Percentiles rank a stretch among this genome's conserved stretches.
phyloP scores from a whole-genome alignment of 2,329 filamentous ascomycete species.

The Cadophora sp. region DNA sequence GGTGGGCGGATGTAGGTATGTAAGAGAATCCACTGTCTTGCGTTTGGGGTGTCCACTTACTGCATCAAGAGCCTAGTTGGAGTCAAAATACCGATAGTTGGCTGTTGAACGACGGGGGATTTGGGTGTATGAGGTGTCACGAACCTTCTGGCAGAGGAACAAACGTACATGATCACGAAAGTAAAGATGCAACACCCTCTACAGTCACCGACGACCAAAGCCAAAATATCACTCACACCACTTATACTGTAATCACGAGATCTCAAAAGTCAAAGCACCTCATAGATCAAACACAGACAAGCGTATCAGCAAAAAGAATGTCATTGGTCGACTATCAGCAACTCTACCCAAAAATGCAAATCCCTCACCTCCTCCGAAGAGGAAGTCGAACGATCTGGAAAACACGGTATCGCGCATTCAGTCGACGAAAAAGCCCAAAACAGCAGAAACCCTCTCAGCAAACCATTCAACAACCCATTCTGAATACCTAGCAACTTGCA shows the following conservation, averaged over 20 bases:
- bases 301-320: neutral
- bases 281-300: no score
- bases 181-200: no score
- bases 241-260: no score
- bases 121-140: no score
- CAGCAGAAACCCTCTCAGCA: neutral
- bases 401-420: constrained; percentile 7
- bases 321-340: neutral
- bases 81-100: neutral
- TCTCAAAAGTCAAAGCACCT: no score
- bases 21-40: constrained; percentile 7
- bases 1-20: neutral
- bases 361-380: neutral
- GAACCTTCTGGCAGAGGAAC: no score
- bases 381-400: neutral
- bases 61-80: neutral
- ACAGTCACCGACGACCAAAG: no score
- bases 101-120: no score
- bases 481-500: neutral
- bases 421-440: neutral
- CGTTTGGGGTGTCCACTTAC: neutral
- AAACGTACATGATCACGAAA: no score
- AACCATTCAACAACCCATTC: neutral
- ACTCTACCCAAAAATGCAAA: constrained; percentile 10
- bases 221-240: no score